phyloP scores from a whole-genome alignment of 1,284 basidiomycete genomes.

The Vanrija pseudolonga region DNA sequence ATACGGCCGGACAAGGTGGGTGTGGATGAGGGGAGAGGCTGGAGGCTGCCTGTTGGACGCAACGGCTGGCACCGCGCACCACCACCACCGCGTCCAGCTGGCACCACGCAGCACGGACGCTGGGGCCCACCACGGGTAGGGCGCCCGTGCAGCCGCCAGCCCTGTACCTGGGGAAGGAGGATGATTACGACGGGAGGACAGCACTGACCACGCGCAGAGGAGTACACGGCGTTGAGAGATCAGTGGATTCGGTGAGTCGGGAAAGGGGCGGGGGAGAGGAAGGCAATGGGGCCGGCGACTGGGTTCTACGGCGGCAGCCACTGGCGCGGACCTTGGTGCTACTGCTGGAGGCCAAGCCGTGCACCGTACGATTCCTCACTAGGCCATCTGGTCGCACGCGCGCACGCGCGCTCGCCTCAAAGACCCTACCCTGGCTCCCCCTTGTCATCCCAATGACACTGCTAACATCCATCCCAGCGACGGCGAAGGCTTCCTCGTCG shows the following conservation, averaged over 20 bases:
- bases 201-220: slow-evolving; percentile 58
- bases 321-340: neutral
- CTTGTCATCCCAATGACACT: slow-evolving; percentile 1
- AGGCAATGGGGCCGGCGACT: too few relatives aligned
- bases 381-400: neutral
- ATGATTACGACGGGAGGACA: neutral
- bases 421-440: neutral
- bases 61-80: neutral
- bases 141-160: too few relatives aligned
- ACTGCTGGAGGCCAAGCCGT: too few relatives aligned
- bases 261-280: neutral
- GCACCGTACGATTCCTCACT: too few relatives aligned
- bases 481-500: slow-evolving; percentile 96
- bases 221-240: slow-evolving; percentile 94
- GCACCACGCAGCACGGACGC: neutral
- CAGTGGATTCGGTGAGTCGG: slow-evolving; percentile 89
- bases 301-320: too few relatives aligned
- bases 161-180: too few relatives aligned
- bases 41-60: neutral
- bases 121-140: too few relatives aligned
- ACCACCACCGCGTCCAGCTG: neutral
- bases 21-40: slow-evolving; percentile 9
- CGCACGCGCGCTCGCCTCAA: neutral
- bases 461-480: slow-evolving; percentile 58
- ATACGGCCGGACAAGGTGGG: slow-evolving; percentile 89